phyloP scores from a whole-genome alignment of 345 rosid species.

The Hibiscus tridactylites region DNA sequence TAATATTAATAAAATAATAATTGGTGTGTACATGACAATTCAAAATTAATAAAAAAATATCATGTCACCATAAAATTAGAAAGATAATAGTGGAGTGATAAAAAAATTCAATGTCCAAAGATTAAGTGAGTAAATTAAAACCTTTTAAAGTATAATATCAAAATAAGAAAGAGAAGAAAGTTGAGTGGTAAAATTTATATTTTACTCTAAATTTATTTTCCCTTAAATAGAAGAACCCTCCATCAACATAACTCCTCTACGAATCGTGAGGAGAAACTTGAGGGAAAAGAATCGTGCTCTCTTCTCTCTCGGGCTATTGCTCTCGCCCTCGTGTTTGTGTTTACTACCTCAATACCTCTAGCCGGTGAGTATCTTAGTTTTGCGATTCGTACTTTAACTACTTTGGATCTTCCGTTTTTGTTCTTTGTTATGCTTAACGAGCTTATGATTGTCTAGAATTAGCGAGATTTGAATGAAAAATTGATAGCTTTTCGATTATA shows the following conservation, averaged over 20 bases:
- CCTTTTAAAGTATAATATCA: too few species aligned
- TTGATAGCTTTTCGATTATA: too few species aligned
- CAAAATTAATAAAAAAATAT: too few species aligned
- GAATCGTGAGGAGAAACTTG: neutral
- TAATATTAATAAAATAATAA: too few species aligned
- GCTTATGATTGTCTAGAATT: neutral
- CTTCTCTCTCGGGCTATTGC: neutral
- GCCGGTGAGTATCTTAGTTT: constrained; percentile 1
- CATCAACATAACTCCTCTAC: neutral
- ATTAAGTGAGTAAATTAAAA: too few species aligned
- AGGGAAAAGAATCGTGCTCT: neutral
- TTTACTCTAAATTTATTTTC: too few species aligned
- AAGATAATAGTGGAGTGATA: too few species aligned
- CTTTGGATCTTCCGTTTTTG: neutral
- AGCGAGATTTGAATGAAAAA: neutral
- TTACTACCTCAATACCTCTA: neutral
- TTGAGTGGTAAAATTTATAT: too few species aligned
- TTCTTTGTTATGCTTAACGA: neutral
- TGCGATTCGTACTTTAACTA: neutral
- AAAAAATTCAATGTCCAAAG: too few species aligned
- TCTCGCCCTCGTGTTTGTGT: neutral
- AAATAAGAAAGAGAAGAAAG: too few species aligned
- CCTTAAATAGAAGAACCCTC: neutral
- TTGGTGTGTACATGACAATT: too few species aligned
- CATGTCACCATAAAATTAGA: too few species aligned